Conservation (phyloP, 202 grass and related monocot genomes). For the Setaria italica region DNA sequence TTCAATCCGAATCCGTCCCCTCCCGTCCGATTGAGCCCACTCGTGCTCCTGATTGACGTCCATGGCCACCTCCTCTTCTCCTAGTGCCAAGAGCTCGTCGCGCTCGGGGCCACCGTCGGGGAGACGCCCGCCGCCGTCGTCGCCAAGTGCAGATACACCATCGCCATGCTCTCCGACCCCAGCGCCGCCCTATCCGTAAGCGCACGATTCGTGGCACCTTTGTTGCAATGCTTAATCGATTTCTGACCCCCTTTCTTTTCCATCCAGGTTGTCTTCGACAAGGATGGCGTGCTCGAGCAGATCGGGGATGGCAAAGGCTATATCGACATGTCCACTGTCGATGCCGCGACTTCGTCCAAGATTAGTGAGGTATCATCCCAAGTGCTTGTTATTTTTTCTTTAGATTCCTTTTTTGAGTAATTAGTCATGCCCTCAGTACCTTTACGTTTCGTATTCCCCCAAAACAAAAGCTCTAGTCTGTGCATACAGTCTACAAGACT, state of each 20-base stretch:
- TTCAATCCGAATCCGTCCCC: background rate
- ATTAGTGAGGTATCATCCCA: conserved; percentile 70
- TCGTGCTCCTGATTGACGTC: background rate
- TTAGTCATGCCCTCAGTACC: background rate
- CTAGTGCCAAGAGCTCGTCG: conserved; percentile 84
- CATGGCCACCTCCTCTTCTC: background rate
- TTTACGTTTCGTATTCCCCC: background rate
- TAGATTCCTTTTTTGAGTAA: background rate
- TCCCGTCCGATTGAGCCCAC: background rate
- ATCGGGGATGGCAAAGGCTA: conserved; percentile 80
- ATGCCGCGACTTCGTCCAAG: conserved; percentile 79
- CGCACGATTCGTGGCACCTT: background rate
- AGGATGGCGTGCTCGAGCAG: conserved; percentile 93
- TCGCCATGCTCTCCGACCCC: conserved; percentile 98
- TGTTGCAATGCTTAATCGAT: background rate
- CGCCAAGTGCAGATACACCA: conserved; percentile 88
- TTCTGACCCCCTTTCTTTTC: conserved; percentile 6
- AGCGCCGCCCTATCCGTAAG: conserved; percentile 80
- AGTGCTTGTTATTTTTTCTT: background rate
- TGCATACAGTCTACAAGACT: background rate
- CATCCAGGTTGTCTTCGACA: conserved; percentile 88
- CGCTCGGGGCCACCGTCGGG: conserved; percentile 79
- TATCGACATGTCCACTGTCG: conserved; percentile 96
- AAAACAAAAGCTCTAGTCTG: background rate
- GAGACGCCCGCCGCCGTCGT: conserved; percentile 87